phyloP scores from a whole-genome alignment of 306 rosid genomes.

The Cicer chorassanicum region DNA sequence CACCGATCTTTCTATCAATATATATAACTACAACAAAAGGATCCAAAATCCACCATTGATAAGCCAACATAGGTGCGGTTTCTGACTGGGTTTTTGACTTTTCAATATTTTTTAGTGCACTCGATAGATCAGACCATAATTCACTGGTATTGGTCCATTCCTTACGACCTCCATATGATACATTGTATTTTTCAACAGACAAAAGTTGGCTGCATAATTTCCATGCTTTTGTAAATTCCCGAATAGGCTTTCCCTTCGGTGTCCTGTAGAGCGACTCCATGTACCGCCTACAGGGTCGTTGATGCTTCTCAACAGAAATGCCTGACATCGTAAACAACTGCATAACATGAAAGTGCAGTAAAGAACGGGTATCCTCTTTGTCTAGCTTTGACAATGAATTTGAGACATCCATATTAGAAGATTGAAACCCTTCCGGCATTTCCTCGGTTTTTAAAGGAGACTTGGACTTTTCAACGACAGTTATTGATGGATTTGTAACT shows the following conservation, averaged over 20 bases:
- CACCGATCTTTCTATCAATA: slow-evolving; percentile 77
- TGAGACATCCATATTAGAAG: slow-evolving; percentile 50
- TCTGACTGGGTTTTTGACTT: slow-evolving; percentile 55
- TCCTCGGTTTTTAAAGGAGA: slow-evolving; percentile 62
- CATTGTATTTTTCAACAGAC: slow-evolving; percentile 56
- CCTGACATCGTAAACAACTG: slow-evolving; percentile 78
- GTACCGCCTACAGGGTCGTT: slow-evolving; percentile 73
- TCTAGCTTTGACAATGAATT: slow-evolving; percentile 50
- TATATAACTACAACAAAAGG: slow-evolving; percentile 76
- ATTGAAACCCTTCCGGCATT: slow-evolving; percentile 49
- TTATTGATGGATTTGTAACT: slow-evolving; percentile 57
- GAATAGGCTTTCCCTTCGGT: slow-evolving; percentile 77
- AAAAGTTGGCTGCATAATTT: slow-evolving; percentile 76
- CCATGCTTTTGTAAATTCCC: slow-evolving; percentile 92
- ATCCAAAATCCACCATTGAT: slow-evolving; percentile 81
- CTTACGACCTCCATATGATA: slow-evolving; percentile 51
- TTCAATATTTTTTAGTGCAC: slow-evolving; percentile 62
- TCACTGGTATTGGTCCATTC: slow-evolving; percentile 74
- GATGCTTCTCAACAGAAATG: slow-evolving; percentile 75
- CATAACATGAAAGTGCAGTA: slow-evolving; percentile 63
- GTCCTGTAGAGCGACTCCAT: slow-evolving; percentile 74
- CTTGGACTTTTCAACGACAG: slow-evolving; percentile 54
- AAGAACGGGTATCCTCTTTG: slow-evolving; percentile 64
- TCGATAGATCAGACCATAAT: slow-evolving; percentile 78
- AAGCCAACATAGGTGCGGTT: slow-evolving; percentile 59